Evolutionary conservation across 2,329 filamentous ascomycete species (phyloP).

Genomic region (Alternaria triticimaculans): DNA sequence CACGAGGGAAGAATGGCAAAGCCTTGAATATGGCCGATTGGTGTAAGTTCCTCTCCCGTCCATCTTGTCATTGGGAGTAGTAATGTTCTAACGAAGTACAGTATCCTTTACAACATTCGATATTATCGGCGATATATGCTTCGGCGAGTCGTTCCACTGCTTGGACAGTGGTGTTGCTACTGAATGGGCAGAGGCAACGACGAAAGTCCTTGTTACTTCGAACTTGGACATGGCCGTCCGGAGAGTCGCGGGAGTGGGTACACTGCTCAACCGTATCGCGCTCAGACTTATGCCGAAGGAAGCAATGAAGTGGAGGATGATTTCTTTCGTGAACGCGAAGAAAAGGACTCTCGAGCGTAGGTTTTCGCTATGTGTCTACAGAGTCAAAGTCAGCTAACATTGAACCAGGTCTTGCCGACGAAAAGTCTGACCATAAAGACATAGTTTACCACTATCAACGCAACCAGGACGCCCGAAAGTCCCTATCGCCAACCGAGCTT

Average conservation of each 20-base stretch:
- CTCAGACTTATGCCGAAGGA: not conserved
- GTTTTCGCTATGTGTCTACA: not conserved
- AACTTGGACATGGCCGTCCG: not conserved
- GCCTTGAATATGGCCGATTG: not conserved
- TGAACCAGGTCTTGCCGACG: not conserved
- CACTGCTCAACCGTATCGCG: not conserved
- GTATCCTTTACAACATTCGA: slow-evolving; percentile 1
- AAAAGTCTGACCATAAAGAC: not conserved
- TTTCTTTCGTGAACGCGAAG: not conserved
- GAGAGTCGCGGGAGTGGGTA: not conserved
- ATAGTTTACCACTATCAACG: not conserved
- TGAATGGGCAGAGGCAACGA: not conserved
- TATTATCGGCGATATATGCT: slow-evolving; percentile 1
- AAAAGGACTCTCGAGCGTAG: slow-evolving; percentile 1
- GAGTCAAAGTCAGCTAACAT: not conserved
- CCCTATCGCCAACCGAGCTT: not conserved
- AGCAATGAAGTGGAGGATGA: not conserved
- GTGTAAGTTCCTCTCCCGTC: not conserved
- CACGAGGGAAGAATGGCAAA: not conserved
- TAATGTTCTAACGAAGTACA: not conserved
- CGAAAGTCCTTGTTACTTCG: not conserved
- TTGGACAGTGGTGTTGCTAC: not conserved
- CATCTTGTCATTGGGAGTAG: fast-evolving
- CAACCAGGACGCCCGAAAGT: not conserved
- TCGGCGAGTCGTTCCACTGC: not conserved